These are phyloP conservation scores for Benincasa hispida DNA, from an alignment of 306 rosid genomes.

Conservation along the genomic window DNA sequence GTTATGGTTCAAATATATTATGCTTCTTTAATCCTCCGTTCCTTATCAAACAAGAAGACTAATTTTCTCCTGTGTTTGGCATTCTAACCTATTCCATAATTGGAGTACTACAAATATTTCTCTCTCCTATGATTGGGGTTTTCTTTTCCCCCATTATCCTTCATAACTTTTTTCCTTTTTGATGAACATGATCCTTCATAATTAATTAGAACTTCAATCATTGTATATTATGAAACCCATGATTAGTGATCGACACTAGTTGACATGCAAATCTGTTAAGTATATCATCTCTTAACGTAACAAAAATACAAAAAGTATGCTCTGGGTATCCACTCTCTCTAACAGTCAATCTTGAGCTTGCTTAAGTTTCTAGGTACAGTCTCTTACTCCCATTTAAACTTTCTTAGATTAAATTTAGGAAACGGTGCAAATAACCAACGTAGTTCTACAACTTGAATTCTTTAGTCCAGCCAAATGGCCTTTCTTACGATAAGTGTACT, in stretches of 20 bases:
- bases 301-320: too few relatives aligned
- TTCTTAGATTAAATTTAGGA: neutral
- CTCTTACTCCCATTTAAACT: neutral
- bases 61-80: neutral
- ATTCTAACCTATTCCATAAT: neutral
- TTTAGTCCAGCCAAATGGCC: neutral
- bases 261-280: too few relatives aligned
- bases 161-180: neutral
- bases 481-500: neutral
- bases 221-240: neutral
- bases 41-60: neutral
- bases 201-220: neutral
- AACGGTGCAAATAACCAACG: neutral
- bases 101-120: neutral
- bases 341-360: neutral
- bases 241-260: neutral
- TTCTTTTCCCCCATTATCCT: neutral
- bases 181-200: too few relatives aligned
- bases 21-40: neutral
- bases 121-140: neutral
- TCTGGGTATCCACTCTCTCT: neutral
- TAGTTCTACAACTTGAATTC: neutral
- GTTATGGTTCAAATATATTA: neutral
- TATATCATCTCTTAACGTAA: too few relatives aligned
- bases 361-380: neutral